Base-by-base conservation (phyloP, 768 basidiomycete species). In the Panaeolus cyanescens region DNA sequence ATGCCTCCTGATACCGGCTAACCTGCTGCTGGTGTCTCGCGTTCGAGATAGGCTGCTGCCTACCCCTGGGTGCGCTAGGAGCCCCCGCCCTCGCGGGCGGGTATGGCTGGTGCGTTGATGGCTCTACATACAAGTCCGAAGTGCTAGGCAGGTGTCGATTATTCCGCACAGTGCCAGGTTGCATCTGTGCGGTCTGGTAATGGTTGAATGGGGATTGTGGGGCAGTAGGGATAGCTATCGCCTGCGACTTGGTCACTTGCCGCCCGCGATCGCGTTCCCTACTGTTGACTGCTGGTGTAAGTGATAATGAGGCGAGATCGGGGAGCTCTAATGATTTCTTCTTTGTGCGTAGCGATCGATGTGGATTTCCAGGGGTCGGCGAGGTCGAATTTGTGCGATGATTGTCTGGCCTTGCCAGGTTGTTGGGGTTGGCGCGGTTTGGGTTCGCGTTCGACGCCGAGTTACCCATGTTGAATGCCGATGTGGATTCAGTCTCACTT, bases 251-350 rank as follows among this genome's bases (percentile, higher is more conserved):
- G 15, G 63, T 66, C 17, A 58, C 61, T 39, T 67, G 64, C 32
- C 61, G 60, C 7, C 61, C 61, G 39, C 57, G 62, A 28, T 58
- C 62, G 73, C 66, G 63, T 60, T 45, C 64, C 56, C 57, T 64
- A 57, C 58, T 61, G 55, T 34, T 55, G 12, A 63, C 31, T 40
- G 67, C 62, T 32, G 70, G 64, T 2, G 71, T 65, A n/a, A 72
- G 56, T 1, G 76, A 68, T 6, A 80, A 69, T 3, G 74, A 75
- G 17, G 76, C 79, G 33, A 92, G 85, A 77, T 91, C 90, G 57
- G 90, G 90, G 25, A 92, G 80, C 70, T 92, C 89, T 19, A 92
- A 84, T 0, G 88, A 89, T 70, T 81, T 85, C 75, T 89, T 90
- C 80, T 88, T 91, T 20, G 79, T 78, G 37, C 87, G 80, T 60